These are phyloP conservation scores for Cyclocybe cylindracea DNA, from an alignment of 768 basidiomycete genomes.

Conservation along the genomic window DNA sequence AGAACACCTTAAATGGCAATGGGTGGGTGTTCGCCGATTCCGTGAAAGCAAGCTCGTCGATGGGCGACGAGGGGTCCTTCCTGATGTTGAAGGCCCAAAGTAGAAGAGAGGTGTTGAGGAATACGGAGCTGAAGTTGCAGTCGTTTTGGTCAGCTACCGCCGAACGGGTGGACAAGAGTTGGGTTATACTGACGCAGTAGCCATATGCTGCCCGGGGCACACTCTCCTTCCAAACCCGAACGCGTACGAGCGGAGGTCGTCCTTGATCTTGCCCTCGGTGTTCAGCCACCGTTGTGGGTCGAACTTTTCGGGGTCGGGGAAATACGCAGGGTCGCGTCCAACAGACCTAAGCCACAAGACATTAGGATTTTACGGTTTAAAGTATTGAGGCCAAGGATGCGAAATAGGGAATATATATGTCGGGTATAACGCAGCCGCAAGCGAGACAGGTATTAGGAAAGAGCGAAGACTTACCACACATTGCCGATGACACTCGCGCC, in stretches of 20 bases:
- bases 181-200: conserved; percentile 32
- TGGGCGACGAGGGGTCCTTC: conserved; percentile 50
- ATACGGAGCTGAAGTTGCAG: conserved; percentile 49
- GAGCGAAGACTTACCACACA: conserved; percentile 42
- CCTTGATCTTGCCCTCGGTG: conserved; percentile 42
- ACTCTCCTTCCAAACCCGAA: conserved; percentile 64
- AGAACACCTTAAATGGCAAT: conserved; percentile 56
- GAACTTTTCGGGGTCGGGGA: conserved; percentile 60
- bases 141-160: background rate
- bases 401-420: no score
- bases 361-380: background rate
- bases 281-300: conserved; percentile 60
- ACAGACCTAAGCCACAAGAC: conserved; percentile 40
- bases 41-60: conserved; percentile 62
- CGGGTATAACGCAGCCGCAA: no score
- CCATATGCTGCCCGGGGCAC: conserved; percentile 69
- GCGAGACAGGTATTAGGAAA: background rate
- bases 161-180: background rate
- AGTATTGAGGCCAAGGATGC: no score
- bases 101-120: conserved; percentile 63
- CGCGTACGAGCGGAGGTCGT: conserved; percentile 52
- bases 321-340: conserved; percentile 55
- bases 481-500: conserved; percentile 63
- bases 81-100: conserved; percentile 66
- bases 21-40: conserved; percentile 69